phyloP scores from a whole-genome alignment of 805 yeast species.

The Priceomyces fermenticarens region DNA sequence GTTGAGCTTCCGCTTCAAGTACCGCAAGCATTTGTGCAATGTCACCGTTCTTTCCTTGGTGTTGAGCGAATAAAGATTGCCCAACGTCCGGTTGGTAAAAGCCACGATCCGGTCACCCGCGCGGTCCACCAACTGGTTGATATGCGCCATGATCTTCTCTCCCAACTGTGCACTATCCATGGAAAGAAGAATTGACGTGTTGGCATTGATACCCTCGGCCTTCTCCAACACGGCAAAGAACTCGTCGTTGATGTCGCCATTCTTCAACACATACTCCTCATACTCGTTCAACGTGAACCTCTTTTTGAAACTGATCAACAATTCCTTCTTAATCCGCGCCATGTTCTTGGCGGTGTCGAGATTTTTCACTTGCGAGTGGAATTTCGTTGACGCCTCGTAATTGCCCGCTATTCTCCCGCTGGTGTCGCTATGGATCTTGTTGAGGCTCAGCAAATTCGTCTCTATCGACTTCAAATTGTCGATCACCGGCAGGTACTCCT shows the following conservation, averaged over 20 bases:
- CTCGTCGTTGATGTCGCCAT: conserved; percentile 45
- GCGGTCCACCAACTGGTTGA: conserved; percentile 47
- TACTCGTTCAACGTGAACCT: conserved; percentile 67
- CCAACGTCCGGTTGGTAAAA: conserved; percentile 31
- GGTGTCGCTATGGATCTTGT: conserved; percentile 27
- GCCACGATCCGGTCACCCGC: conserved; percentile 27
- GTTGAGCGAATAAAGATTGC: conserved; percentile 27
- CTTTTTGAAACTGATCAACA: conserved; percentile 52
- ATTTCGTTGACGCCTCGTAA: conserved; percentile 16
- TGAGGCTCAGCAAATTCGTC: conserved; percentile 15
- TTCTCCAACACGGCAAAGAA: conserved; percentile 61
- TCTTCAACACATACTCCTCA: conserved; percentile 60
- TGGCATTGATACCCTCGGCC: conserved; percentile 61
- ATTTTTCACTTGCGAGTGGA: conserved; percentile 22
- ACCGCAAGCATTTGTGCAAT: conserved; percentile 30
- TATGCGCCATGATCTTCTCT: conserved; percentile 56
- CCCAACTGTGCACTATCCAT: conserved; percentile 69
- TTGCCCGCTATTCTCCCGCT: conserved; percentile 35
- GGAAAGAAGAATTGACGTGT: conserved; percentile 68
- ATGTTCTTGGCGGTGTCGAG: conserved; percentile 29
- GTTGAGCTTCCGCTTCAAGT: conserved; percentile 37
- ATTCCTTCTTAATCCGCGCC: conserved; percentile 47
- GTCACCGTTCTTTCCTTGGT: conserved; percentile 20
- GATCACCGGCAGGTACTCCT: conserved; percentile 32
- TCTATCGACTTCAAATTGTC: conserved; percentile 22